Evolutionary conservation across 2,329 filamentous ascomycete species (phyloP), one percentile per base, ranked within the genome.

Genomic region (Coniochaeta prunicola): DNA sequence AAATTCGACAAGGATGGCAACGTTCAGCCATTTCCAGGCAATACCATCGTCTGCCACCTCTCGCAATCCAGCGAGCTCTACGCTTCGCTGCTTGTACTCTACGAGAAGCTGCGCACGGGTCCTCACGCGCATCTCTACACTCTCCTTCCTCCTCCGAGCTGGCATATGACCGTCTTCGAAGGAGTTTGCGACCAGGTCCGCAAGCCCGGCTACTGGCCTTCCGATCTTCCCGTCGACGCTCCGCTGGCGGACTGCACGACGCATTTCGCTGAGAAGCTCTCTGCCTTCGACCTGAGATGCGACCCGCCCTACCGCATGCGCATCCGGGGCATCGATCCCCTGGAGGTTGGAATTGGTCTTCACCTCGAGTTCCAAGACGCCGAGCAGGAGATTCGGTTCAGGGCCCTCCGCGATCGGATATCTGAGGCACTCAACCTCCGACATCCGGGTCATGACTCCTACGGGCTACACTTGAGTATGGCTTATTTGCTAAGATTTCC

Each of bases 151-250:
- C 58, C 65, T 1, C 24, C 59, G 10, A 67, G 64, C 60, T 68
- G 65, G 64, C 67, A 68, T 62, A 67, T 67, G 64, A 67, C 67
- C 26, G 53, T 68, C 33, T 68, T 69, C 62, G 67, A 68, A 45
- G 66, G 64, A 30, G 62, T 67, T 13, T 65, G 65, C 57, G 64
- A 68, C 61, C 53, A 59, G 40, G 64, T 62, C 15, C 63, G 65
- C 45, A 26, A 53, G 13, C 58, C 61, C 2, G 63, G 60, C 26
- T 61, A 58, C 60, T 68, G 66, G 66, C 66, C 67, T 17, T 21
- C 58, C 6, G 60, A 64, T 19, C 50, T 68, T 7, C 21, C 56
- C 2, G 15, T 21, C 0, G 60, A 64, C 34, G 57, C 60, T 4
- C 33, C 61, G 9, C 60, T 67, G 6, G 60, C 45, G 12, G 58